Evolutionary conservation across 768 basidiomycete genomes (phyloP), one percentile per base, ranked within the genome.

Genomic region (Hygrocybe punicea): DNA sequence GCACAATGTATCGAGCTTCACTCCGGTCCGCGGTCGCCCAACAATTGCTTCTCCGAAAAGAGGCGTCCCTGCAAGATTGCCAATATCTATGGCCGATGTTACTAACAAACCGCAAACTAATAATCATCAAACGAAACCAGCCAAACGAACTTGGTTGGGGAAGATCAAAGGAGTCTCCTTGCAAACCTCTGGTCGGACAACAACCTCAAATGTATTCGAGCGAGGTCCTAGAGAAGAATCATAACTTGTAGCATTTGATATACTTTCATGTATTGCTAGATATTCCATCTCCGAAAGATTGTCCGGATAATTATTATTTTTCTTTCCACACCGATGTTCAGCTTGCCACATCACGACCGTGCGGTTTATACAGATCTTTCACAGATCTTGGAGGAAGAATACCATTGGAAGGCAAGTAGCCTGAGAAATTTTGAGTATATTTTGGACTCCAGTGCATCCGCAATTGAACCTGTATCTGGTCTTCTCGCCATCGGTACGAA

Each of bases 131-230:
- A 67, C 71, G 33, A 82, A 83, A 62, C 74, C 75, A 45, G 71
- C 75, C 35, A 85, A 86, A 67, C 78, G 82, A 63, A 83, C 84
- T 56, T 90, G 88, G 88, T 67, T 89, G 17, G 85, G 84, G 11
- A 88, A 86, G 71, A 85, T 88, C 60, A 78, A 84, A 66, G 80
- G 81, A 46, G 69, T 71, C 24, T 72, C 77, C 39, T 60, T 73
- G 21, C 69, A 71, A 49, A 56, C 68, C 55, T 40, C 63, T 42
- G 63, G 59, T 34, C 64, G 62, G 50, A 51, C 66, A 35, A 49
- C 40, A 37, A 53, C 62, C 40, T 56, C 62, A n/a, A n/a, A n/a
- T 23, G 49, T 58, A 51, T 62, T 51, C 46, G 58, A 69, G 21
- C 42, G 47, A n/a, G 17, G 13, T 36, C 40, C 13, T 35, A 52